Percentiles rank a stretch among this genome's conserved stretches.
phyloP scores from a whole-genome alignment of 257 asterid species.

The Jaltomata sinuosa region DNA sequence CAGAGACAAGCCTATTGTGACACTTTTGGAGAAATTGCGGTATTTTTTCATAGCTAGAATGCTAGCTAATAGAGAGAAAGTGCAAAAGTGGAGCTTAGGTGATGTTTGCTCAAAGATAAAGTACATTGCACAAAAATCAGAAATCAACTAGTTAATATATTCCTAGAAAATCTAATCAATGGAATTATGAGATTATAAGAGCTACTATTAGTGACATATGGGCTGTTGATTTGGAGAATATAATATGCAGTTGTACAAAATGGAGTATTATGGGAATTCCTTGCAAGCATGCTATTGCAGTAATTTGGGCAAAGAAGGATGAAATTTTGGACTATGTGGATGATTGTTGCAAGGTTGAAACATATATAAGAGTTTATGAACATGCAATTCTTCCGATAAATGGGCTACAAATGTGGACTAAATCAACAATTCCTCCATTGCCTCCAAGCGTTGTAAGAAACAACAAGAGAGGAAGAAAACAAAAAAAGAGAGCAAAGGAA shows the following conservation, averaged over 20 bases:
- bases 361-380: background rate
- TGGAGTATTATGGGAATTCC: background rate
- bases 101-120: background rate
- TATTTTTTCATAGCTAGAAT: background rate
- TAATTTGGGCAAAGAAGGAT: background rate
- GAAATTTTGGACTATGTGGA: background rate
- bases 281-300: background rate
- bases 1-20: background rate
- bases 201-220: background rate
- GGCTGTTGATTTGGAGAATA: background rate
- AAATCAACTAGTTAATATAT: background rate
- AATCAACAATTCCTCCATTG: background rate
- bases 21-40: background rate
- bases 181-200: background rate
- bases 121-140: background rate
- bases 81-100: background rate
- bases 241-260: background rate
- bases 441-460: background rate
- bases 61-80: background rate
- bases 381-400: background rate
- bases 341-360: background rate
- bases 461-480: background rate
- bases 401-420: background rate
- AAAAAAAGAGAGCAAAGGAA: background rate
- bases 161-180: background rate